These are phyloP conservation scores for Euphorbia celastroides DNA, from an alignment of 441 rosid species.

Conservation along the genomic window DNA sequence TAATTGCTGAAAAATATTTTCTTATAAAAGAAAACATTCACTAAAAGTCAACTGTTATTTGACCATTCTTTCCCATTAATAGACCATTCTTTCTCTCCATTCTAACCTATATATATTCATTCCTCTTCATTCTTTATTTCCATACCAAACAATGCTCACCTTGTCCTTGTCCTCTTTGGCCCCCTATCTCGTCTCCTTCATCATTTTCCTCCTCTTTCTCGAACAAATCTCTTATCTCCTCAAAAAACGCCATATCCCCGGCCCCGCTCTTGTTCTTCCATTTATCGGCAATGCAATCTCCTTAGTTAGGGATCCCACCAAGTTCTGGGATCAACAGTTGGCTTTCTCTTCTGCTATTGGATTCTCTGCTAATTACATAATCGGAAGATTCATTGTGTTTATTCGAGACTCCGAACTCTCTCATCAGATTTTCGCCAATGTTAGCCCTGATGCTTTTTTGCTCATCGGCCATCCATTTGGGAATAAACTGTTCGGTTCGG, in stretches of 20 bases:
- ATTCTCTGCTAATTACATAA: constrained; percentile 55
- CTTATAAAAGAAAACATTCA: too few species aligned
- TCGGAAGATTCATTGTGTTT: constrained; percentile 65
- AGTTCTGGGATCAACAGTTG: constrained; percentile 64
- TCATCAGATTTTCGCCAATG: constrained; percentile 62
- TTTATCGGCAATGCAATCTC: constrained; percentile 55
- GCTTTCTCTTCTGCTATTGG: constrained; percentile 30
- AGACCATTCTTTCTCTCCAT: too few species aligned
- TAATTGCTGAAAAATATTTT: too few species aligned
- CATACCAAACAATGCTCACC: background rate
- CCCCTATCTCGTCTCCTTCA: constrained; percentile 31
- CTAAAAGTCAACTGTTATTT: too few species aligned
- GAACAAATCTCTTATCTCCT: constrained; percentile 58
- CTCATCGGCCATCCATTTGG: constrained; percentile 85
- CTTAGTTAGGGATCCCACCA: constrained; percentile 47
- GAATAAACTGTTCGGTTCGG: constrained; percentile 76
- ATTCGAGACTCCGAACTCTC: constrained; percentile 57
- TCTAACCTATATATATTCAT: too few species aligned
- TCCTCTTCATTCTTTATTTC: too few species aligned
- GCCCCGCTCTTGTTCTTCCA: constrained; percentile 54
- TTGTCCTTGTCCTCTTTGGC: background rate
- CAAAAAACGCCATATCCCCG: constrained; percentile 53
- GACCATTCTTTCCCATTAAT: background rate
- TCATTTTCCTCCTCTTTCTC: constrained; percentile 32
- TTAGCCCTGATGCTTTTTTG: constrained; percentile 65